Base-by-base conservation (phyloP, 192 early-diverging fungal species). In the Bifiguratus adelaidae region DNA sequence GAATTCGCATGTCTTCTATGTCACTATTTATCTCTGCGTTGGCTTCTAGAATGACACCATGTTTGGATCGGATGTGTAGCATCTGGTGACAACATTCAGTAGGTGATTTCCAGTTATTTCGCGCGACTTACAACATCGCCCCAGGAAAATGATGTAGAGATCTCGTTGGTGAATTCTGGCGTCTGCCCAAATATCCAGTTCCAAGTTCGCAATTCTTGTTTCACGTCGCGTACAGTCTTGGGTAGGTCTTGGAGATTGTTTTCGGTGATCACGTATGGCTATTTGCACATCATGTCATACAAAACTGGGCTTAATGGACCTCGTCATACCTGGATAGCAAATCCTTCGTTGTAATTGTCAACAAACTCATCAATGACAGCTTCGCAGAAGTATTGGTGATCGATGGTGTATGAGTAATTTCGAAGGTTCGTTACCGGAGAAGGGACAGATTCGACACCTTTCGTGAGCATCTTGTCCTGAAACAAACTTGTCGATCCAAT, bases 141-240 rank as follows among this genome's bases (percentile, higher is more conserved):
- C 76, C 76, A 78, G 1, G 46, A 18, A 55, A 81, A 77, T n/a
- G 56, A 34, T 4, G 49, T 58, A 27, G 67, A 56, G n/a, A 76
- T 27, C 7, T 64, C 34, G 58, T 83, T 68, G 2, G 68, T 77
- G 54, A 96, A 96, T 53, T 86, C 79, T 21, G 93, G 93, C 5
- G 93, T 94, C 70, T 92, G 88, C 4, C 86, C 90, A 45, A 72
- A 93, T 42, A 79, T 82, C 91, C 93, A 97, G 22, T 91, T 82
- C 86, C 85, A 90, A 7, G 80, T 68, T 55, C 69, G 41, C 29
- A 90, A 48, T 46, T 58, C 56, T 16, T 65, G 25, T 30, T 47
- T 40, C 30, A 56, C 54, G 25, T 58, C 43, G 27, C 42, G 16
- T 5, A 58, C 52, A 25, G 50, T 42, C 13, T 47, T 36, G 8